A percentile compares a stretch with the other conserved stretches of the same genome.
Evolutionary conservation across 352 stramenopile species (phyloP).

Genomic region (Globisporangium cystogenes): DNA sequence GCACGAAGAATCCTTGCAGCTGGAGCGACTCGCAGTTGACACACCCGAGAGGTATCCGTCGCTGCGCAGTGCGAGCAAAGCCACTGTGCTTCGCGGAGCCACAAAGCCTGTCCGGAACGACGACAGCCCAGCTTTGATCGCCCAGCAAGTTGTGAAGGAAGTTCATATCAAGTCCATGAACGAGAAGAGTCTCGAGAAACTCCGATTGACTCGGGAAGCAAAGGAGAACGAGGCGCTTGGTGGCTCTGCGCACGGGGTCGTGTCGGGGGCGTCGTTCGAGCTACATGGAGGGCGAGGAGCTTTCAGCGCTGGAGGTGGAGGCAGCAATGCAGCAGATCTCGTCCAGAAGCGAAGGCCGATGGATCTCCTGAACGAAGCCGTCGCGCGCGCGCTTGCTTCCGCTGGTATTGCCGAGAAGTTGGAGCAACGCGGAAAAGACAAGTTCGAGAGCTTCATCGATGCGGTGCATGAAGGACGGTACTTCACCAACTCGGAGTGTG

Average conservation of each 20-base stretch:
- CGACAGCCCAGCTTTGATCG: constrained; percentile 41
- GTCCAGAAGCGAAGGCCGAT: constrained; percentile 49
- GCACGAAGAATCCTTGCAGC: constrained; percentile 77
- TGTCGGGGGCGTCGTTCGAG: constrained; percentile 25
- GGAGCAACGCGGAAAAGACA: constrained; percentile 43
- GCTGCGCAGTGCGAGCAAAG: constrained; percentile 54
- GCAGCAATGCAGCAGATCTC: constrained; percentile 27
- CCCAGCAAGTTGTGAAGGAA: constrained; percentile 80
- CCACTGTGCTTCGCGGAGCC: constrained; percentile 48
- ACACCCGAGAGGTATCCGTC: constrained; percentile 56
- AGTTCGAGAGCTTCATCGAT: constrained; percentile 69
- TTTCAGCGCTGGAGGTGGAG: constrained; percentile 12
- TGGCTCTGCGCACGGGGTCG: constrained; percentile 15
- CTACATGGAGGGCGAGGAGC: constrained; percentile 13
- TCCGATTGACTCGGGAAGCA: constrained; percentile 67
- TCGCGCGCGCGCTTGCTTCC: constrained; percentile 28
- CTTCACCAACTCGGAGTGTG: constrained; percentile 31
- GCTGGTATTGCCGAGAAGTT: constrained; percentile 18
- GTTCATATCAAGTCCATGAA: constrained; percentile 90
- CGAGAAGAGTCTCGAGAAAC: constrained; percentile 77
- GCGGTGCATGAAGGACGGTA: constrained; percentile 30
- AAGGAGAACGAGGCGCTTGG: constrained; percentile 41
- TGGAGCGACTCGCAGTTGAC: constrained; percentile 63
- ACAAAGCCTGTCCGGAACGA: constrained; percentile 72
- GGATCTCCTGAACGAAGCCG: constrained; percentile 57